Evolutionary conservation across 352 stramenopile species (phyloP).

Genomic region (Thalassiosira livingstoniorum): DNA sequence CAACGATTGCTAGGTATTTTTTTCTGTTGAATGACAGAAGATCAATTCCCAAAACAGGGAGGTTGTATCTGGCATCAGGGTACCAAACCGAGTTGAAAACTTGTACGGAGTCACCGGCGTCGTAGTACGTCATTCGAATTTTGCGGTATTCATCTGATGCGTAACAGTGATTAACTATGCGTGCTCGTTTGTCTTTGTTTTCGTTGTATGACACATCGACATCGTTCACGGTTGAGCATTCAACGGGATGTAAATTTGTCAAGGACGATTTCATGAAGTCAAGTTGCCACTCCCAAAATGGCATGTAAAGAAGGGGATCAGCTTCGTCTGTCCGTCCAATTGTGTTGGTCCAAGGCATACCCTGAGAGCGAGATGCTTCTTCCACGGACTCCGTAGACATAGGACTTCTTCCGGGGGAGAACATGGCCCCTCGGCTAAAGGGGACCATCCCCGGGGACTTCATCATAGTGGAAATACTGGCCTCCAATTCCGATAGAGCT

Average conservation of each 20-base stretch:
- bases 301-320: slow-evolving; percentile 83
- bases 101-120: slow-evolving; percentile 80
- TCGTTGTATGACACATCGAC: slow-evolving; percentile 75
- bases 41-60: slow-evolving; percentile 83
- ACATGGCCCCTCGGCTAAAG: no score
- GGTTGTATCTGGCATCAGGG: slow-evolving; percentile 78
- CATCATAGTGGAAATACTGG: slow-evolving; percentile 30
- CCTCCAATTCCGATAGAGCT: slow-evolving; percentile 41
- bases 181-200: slow-evolving; percentile 77
- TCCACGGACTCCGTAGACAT: slow-evolving; percentile 27
- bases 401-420: slow-evolving; percentile 41
- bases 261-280: slow-evolving; percentile 79
- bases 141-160: slow-evolving; percentile 81
- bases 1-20: slow-evolving; percentile 83
- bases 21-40: slow-evolving; percentile 83
- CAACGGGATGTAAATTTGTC: slow-evolving; percentile 67
- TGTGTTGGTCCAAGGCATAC: slow-evolving; percentile 76
- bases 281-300: slow-evolving; percentile 84
- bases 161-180: slow-evolving; percentile 79
- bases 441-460: neutral
- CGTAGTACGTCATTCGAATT: slow-evolving; percentile 86
- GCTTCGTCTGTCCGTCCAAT: slow-evolving; percentile 64
- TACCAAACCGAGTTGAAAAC: slow-evolving; percentile 86
- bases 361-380: slow-evolving; percentile 63
- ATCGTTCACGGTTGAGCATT: slow-evolving; percentile 58